Base-by-base conservation (phyloP, 2,329 filamentous ascomycete species). In the Penicillium frequentans region DNA sequence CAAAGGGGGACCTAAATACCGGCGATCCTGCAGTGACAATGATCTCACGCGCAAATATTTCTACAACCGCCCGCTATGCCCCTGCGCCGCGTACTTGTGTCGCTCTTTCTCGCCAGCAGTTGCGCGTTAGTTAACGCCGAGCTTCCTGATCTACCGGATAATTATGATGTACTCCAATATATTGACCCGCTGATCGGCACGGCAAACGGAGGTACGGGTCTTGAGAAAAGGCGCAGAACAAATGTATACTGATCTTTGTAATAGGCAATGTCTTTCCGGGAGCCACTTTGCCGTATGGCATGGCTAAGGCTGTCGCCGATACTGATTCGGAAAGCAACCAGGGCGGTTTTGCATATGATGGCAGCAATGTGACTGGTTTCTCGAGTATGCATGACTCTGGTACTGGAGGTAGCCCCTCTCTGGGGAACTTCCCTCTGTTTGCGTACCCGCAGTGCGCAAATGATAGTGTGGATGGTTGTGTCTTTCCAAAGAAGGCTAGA, bases 371-470 rank as follows among this genome's bases (percentile, higher is more conserved):
- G 48, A 80, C 78, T 11, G 82, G 82, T 11, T 84, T 84, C 67
- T 75, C 72, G 9, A 70, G 74, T 9, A 75, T 82, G 73, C 81
- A 83, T 56, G 81, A 82, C 63, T 77, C 74, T 14, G 80, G 80
- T 10, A 82, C 79, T 45, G 80, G 79, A 52, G 77, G 76, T 33
- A 67, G 73, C 11, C 86, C 88, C 0, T 90, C 86, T 5, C 76
- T 91, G 1, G 89, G 89, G 6, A 90, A 90, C 67, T 91, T 91
- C 54, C 85, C 89, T 1, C 75, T 91, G 1, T 91, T 91, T 63
- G 82, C 88, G 0, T 87, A 89, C 64, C 74, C 81, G 10, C 78
- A 79, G 35, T 91, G 89, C 63, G 75, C 78, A 0, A 79, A 76
- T 37, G 84, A 88, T 58, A 80, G 85, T 27, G 74, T 90, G 56